Percentiles rank a stretch among this genome's conserved stretches.
Conservation (phyloP, 2,329 filamentous ascomycete genomes). For the Leptographium procerum region DNA sequence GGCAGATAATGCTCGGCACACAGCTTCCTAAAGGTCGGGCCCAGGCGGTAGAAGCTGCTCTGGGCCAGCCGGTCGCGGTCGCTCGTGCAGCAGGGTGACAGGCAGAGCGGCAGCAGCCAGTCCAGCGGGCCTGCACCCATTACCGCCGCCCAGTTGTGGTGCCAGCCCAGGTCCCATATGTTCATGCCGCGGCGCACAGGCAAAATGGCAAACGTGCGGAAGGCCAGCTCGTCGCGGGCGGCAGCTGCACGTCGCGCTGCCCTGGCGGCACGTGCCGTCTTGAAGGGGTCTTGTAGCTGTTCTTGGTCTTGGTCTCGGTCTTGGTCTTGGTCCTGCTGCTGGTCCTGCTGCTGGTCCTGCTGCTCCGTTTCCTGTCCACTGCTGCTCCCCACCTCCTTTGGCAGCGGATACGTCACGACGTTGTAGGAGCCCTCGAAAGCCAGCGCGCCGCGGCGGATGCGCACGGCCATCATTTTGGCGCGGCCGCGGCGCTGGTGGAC, state of each 20-base stretch:
- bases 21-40: slow-evolving; percentile 46
- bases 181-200: slow-evolving; percentile 65
- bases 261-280: neutral
- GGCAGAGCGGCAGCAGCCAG: slow-evolving; percentile 69
- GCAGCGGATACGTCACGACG: slow-evolving; percentile 14
- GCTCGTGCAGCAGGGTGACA: slow-evolving; percentile 64
- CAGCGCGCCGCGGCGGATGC: slow-evolving; percentile 43
- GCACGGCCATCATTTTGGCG: slow-evolving; percentile 63
- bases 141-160: slow-evolving; percentile 63
- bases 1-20: slow-evolving; percentile 31
- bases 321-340: neutral
- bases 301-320: no score
- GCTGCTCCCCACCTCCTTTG: neutral
- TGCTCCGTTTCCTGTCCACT: neutral
- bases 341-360: neutral
- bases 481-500: slow-evolving; percentile 50
- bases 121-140: slow-evolving; percentile 64
- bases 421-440: slow-evolving; percentile 39
- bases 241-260: slow-evolving; percentile 8
- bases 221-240: slow-evolving; percentile 34
- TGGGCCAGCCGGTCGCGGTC: slow-evolving; percentile 29
- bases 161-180: slow-evolving; percentile 66
- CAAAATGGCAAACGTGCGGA: slow-evolving; percentile 68
- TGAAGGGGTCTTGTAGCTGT: neutral
- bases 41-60: slow-evolving; percentile 58